Evolutionary conservation across 108 stramenopile species (phyloP).

Genomic region (Cyclotella kingstonii): DNA sequence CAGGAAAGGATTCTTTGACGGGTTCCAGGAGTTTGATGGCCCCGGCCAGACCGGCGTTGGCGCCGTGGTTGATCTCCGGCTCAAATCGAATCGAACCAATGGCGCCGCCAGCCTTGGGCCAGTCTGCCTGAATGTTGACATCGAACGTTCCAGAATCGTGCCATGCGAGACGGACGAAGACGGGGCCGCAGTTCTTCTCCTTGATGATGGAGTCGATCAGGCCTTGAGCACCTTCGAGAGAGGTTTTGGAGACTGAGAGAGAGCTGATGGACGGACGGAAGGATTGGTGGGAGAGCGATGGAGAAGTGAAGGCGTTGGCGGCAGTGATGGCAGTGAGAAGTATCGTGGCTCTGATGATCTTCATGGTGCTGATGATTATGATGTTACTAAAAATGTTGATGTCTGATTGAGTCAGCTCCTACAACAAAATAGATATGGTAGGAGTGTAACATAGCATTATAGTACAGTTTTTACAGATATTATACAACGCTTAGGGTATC

Average conservation of each 20-base stretch:
- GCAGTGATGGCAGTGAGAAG: conserved; percentile 28
- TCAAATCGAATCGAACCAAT: conserved; percentile 88
- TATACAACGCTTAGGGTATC: too few species aligned
- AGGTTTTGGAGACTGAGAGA: conserved; percentile 60
- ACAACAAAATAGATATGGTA: too few species aligned
- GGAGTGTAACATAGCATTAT: too few species aligned
- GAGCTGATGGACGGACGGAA: conserved; percentile 14
- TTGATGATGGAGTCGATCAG: conserved; percentile 88
- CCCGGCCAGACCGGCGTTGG: conserved; percentile 87
- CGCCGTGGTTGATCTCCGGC: conserved; percentile 89
- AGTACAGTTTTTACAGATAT: too few species aligned
- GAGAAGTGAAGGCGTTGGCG: conserved; percentile 33
- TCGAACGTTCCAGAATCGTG: conserved; percentile 92
- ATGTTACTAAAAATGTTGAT: neutral
- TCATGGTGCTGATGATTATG: conserved; percentile 18
- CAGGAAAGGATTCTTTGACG: conserved; percentile 78
- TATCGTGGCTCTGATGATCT: conserved; percentile 33
- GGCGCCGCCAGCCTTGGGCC: conserved; percentile 72
- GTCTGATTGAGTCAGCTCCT: too few species aligned
- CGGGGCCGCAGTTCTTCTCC: conserved; percentile 85
- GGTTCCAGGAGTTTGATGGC: conserved; percentile 73
- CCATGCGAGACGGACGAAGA: conserved; percentile 96
- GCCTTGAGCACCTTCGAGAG: conserved; percentile 82
- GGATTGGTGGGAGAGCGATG: conserved; percentile 3
- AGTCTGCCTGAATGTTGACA: conserved; percentile 51